phyloP scores from a whole-genome alignment of 73 alveolate genomes.

The Paramecium pentaurelia region DNA sequence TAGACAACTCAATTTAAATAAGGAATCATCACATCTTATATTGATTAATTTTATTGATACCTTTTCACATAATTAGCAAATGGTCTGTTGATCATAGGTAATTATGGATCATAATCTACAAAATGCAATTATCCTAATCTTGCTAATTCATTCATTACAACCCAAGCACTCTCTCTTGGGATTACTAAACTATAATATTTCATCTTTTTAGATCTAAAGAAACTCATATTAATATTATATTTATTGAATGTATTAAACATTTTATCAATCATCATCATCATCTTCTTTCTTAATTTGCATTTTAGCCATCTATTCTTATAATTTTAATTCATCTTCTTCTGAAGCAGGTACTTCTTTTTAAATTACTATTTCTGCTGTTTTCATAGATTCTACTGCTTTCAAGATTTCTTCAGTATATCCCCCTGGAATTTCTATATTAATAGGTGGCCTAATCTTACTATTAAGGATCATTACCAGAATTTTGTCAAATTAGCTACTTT shows the following conservation, averaged over 20 bases:
- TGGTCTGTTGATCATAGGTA: constrained; percentile 18
- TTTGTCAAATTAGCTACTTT: constrained; percentile 52
- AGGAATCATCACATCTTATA: constrained; percentile 76
- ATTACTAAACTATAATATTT: constrained; percentile 83
- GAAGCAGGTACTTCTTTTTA: not conserved
- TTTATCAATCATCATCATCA: constrained; percentile 28
- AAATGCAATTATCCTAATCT: constrained; percentile 33
- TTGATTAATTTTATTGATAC: not conserved
- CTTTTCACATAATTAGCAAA: constrained; percentile 43
- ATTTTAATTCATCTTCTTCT: constrained; percentile 4
- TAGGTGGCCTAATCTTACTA: constrained; percentile 12
- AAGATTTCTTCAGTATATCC: constrained; percentile 38
- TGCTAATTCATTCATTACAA: constrained; percentile 86
- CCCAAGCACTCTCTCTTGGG: constrained; percentile 90
- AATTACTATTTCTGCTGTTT: constrained; percentile 26
- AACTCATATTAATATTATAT: constrained; percentile 63
- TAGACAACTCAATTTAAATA: constrained; percentile 49
- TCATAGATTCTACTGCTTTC: constrained; percentile 1
- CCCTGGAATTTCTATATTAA: constrained; percentile 42
- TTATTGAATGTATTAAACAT: not conserved
- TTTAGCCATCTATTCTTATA: not conserved
- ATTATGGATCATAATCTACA: constrained; percentile 39
- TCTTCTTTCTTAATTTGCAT: constrained; percentile 10
- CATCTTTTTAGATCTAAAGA: constrained; percentile 91
- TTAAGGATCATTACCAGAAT: constrained; percentile 14